Conservation (phyloP, 1,284 basidiomycete genomes). For the Peniophora sp. region DNA sequence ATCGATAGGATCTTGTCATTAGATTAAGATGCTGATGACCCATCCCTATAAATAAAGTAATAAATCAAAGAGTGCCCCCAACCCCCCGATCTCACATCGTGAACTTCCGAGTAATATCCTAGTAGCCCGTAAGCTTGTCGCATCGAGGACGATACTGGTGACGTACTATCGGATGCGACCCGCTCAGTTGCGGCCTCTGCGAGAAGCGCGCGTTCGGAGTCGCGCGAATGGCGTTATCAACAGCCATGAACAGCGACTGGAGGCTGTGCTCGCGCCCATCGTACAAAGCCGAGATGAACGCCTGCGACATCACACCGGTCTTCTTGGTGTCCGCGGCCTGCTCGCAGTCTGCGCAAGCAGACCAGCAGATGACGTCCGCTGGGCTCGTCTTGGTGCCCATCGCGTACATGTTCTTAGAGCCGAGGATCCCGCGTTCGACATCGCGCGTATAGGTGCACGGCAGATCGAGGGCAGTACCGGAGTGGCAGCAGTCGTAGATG, state of each 20-base stretch:
- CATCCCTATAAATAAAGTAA: too few species aligned
- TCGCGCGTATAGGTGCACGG: conserved; percentile 74
- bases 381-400: conserved; percentile 70
- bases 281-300: conserved; percentile 61
- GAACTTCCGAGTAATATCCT: conserved; percentile 46
- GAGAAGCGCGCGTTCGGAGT: conserved; percentile 63
- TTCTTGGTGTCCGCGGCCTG: conserved; percentile 86
- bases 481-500: conserved; percentile 68
- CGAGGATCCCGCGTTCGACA: conserved; percentile 90
- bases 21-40: too few species aligned
- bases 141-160: too few species aligned
- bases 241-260: conserved; percentile 59
- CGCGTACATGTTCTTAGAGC: conserved; percentile 62
- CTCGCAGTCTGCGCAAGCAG: conserved; percentile 90
- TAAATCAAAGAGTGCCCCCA: too few species aligned
- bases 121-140: too few species aligned
- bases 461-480: conserved; percentile 29
- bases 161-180: conserved; percentile 61
- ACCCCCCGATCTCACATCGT: conserved; percentile 30
- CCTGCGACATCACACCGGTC: conserved; percentile 85
- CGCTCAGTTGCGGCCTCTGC: conserved; percentile 78
- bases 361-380: conserved; percentile 75
- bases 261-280: conserved; percentile 73
- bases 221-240: conserved; percentile 34
- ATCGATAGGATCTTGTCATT: too few species aligned